Conservation (phyloP, 495 filamentous ascomycete species). For the Cenococcum geophilum region DNA sequence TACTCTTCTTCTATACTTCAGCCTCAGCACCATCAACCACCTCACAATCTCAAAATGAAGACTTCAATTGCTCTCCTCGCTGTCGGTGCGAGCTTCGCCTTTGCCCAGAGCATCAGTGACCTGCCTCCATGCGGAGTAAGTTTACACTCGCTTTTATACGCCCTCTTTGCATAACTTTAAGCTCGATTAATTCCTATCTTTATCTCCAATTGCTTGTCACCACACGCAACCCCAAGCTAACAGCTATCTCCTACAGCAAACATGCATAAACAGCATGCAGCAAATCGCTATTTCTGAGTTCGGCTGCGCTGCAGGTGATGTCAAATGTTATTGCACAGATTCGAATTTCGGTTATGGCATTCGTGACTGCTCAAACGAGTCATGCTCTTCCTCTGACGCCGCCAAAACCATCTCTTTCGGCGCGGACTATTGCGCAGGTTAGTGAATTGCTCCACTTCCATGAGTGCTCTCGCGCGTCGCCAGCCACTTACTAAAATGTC, state of each 20-base stretch:
- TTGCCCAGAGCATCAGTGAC: conserved; percentile 32
- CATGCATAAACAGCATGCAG: conserved; percentile 70
- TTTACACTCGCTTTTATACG: background rate
- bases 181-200: background rate
- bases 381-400: conserved; percentile 46
- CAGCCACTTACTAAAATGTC: conserved; percentile 6
- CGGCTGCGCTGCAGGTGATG: conserved; percentile 53
- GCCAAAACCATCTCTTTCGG: conserved; percentile 40
- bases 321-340: conserved; percentile 64
- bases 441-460: conserved; percentile 9
- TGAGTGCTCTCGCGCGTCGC: background rate
- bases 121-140: conserved; percentile 28
- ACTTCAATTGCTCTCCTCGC: conserved; percentile 34
- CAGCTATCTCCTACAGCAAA: conserved; percentile 45
- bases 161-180: background rate
- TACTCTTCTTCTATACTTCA: background rate
- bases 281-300: conserved; percentile 50
- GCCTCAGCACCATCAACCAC: conserved; percentile 11
- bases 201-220: background rate
- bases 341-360: conserved; percentile 66
- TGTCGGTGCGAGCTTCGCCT: conserved; percentile 31
- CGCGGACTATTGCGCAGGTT: conserved; percentile 39
- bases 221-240: background rate
- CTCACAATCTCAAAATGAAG: conserved; percentile 33
- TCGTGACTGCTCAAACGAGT: conserved; percentile 67